Base-by-base conservation (phyloP, 1,139 yeast genomes). In the Yamadazyma mexicana region DNA sequence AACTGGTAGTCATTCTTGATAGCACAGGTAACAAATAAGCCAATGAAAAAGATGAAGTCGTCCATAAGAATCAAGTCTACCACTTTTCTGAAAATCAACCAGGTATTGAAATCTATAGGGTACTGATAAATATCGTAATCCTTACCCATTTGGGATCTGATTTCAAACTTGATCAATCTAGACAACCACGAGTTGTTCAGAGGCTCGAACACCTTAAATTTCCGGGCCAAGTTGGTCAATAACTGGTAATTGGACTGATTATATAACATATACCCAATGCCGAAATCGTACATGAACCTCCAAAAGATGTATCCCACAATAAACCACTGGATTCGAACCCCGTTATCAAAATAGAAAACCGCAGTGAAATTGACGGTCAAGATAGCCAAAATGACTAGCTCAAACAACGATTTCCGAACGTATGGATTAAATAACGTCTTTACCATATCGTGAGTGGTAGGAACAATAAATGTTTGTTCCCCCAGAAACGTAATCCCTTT, bases 21-120 rank as follows among this genome's bases (percentile, higher is more conserved):
- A 11, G 78, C 52, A 51, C 91, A 82, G 9, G 84, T 72, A 37
- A 76, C 64, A 8, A 87, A 91, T 42, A 84, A 71, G 48, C 87
- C 75, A 58, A 85, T 74, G 59, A 87, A 87, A 24, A 88, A 79
- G 27, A 84, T 78, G 58, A 87, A 87, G 61, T 87, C 96, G 60
- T 83, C 86, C 95, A 87, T 87, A 54, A 87, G 73, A 40, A 87
- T 81, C 61, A 87, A 72, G 59, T 87, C 95, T 16, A 87, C 96
- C 40, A 83, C 73, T 57, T 84, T 86, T 46, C 96, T 73, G 61
- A 84, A 87, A 14, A 87, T 59, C 35, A 87, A 68, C 96, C 96
- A 87, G 28, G 92, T 81, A 60, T 86, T 87, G 64, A 83, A 83
- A 56, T 87, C 95, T 40, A 79, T 66, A 1, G 96, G 96, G 36